Evolutionary conservation across 2,329 filamentous ascomycete genomes (phyloP), one percentile per base, ranked within the genome.

Genomic region (Corynespora cassiicola): DNA sequence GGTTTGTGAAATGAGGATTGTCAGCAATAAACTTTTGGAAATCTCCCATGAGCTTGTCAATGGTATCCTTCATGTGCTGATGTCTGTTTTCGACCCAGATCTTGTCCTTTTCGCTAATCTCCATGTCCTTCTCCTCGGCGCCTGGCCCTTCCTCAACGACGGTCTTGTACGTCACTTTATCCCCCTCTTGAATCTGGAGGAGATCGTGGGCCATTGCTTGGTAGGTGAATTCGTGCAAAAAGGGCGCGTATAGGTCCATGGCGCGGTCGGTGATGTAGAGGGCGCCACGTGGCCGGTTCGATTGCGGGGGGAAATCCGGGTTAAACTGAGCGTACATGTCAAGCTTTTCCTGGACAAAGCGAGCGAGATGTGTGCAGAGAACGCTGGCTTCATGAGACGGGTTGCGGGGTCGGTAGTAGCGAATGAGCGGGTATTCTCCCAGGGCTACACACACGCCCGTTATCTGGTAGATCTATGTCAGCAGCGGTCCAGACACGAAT

Each of bases 201-300:
- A 99, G 75, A 63, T 99, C 94, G 67, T 96, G 89, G 3, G 90
- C 92, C 92, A 99, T 97, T 33, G 94, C 90, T 69, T 99, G 94
- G 66, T 97, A 99, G 9, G 94, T 96, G 65, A 99, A 96, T 61
- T 99, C 94, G 70, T 99, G 94, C 4, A 97, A 65, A 8, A 97
- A 72, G 1, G 94, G 94, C 0, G 92, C 85, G 72, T 87, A 83
- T 3, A 96, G 71, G 66, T 99, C 94, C 87, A 99, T 94, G 6
- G 90, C 89, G 46, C 94, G 82, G 66, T 97, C 94, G 1, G 90
- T 88, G 45, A 99, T 87, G 58, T 96, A 76, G 1, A 99, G 79
- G 1, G 90, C 82, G 24, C 89, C 89, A 49, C 88, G 86, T 6
- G 91, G 92, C 36, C 92, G 78, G 33, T 83, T 80, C 7, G 82